Conservation (phyloP, 257 asterid species). For the Echites panduratus region DNA sequence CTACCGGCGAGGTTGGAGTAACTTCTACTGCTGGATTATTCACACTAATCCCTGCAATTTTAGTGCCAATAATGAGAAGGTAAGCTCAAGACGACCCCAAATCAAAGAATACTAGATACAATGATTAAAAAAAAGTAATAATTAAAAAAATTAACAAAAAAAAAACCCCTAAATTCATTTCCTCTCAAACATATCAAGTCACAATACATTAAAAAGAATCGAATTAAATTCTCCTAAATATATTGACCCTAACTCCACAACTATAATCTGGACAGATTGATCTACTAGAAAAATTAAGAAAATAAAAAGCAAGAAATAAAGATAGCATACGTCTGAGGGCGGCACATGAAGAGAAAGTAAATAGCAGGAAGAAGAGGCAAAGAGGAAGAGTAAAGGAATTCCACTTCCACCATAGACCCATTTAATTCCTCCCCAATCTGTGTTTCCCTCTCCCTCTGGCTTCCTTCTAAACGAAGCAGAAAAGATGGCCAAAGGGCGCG, state of each 20-base stretch:
- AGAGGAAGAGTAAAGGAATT: not conserved
- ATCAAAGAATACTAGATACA: too few species aligned
- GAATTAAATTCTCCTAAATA: too few species aligned
- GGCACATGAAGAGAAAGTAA: not conserved
- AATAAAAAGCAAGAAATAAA: too few species aligned
- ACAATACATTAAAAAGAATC: too few species aligned
- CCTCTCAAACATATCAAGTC: too few species aligned
- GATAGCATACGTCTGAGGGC: not conserved
- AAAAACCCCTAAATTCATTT: too few species aligned
- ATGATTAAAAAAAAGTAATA: too few species aligned
- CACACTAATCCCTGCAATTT: conserved; percentile 44
- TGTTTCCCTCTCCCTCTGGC: not conserved
- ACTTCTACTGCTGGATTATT: conserved; percentile 48
- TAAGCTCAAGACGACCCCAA: not conserved
- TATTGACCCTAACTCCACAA: too few species aligned
- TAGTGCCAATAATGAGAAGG: not conserved
- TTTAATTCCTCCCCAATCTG: not conserved
- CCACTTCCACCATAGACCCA: not conserved
- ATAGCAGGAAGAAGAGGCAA: not conserved
- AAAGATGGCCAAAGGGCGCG: too few species aligned
- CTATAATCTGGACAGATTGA: too few species aligned
- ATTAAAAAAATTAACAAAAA: too few species aligned
- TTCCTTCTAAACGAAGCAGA: not conserved
- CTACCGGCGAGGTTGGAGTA: conserved; percentile 41
- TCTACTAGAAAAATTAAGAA: too few species aligned